phyloP scores from a whole-genome alignment of 768 basidiomycete genomes.

The Rhizopogon sp. region DNA sequence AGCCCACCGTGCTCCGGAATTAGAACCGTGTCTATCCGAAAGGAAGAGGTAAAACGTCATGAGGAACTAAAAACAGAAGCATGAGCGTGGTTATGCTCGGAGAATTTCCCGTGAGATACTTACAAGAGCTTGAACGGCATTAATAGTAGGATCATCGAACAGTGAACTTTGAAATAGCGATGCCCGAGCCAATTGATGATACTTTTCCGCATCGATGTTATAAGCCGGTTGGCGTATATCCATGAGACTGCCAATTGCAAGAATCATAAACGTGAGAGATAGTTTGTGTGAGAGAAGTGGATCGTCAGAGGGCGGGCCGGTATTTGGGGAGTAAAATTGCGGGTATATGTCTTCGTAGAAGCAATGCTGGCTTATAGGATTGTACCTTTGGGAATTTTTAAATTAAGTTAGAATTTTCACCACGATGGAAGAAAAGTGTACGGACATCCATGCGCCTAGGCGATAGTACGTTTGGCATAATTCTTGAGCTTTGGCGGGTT shows the following conservation, averaged over 20 bases:
- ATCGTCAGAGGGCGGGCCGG: slow-evolving; percentile 42
- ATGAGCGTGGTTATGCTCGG: slow-evolving; percentile 20
- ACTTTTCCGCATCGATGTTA: slow-evolving; percentile 65
- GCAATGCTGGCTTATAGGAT: slow-evolving; percentile 54
- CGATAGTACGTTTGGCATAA: slow-evolving; percentile 57
- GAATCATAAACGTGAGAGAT: slow-evolving; percentile 59
- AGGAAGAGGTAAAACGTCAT: slow-evolving; percentile 71
- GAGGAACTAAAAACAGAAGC: slow-evolving; percentile 45
- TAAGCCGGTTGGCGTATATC: slow-evolving; percentile 52
- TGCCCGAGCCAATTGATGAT: slow-evolving; percentile 61
- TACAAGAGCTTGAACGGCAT: slow-evolving; percentile 63
- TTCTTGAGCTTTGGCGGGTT: slow-evolving; percentile 52
- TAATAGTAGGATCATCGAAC: slow-evolving; percentile 64
- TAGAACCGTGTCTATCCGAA: slow-evolving; percentile 62
- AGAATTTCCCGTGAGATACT: slow-evolving; percentile 35
- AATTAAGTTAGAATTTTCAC: slow-evolving; percentile 4
- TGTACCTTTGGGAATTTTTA: slow-evolving; percentile 42
- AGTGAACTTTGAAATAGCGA: slow-evolving; percentile 59
- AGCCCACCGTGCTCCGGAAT: slow-evolving; percentile 60
- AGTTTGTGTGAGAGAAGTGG: slow-evolving; percentile 54
- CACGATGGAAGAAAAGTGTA: slow-evolving; percentile 3
- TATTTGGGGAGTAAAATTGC: slow-evolving; percentile 49
- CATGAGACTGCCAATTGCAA: slow-evolving; percentile 63
- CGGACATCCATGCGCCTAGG: slow-evolving; percentile 71
- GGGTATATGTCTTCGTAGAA: slow-evolving; percentile 58